Base-by-base conservation (phyloP, 1,139 yeast genomes). In the Wickerhamomyces sp. region DNA sequence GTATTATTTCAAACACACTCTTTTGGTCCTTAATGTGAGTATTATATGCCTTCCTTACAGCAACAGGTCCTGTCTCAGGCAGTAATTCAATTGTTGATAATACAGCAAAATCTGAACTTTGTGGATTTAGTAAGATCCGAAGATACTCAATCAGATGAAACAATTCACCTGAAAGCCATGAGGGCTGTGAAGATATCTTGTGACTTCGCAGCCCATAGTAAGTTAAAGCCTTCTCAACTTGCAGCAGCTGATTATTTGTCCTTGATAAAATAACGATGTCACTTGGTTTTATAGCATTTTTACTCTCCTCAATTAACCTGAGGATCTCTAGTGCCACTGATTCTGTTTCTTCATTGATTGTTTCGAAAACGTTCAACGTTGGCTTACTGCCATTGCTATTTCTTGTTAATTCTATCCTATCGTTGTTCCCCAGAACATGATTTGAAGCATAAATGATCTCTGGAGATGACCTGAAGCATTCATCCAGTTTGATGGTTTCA, bases 381-480 rank as follows among this genome's bases (percentile, higher is more conserved):
- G 79, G 77, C 37, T 60, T 54, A 22, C 57, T 40, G 4, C 64
- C 51, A 17, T 25, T 14, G 3, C 33, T 41, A 1, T 35, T 32
- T 5, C 29, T 12, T 4, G 47, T 33, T 1, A 36, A 10, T 9
- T 48, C 44, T 3, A 33, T 32, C 9, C 36, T 20, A 8, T 42
- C 31, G n/a, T 38, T 39, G 7, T 36, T n/a, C n/a, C n/a, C 38
- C 3, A 70, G 45, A 2, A 69, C 35, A 3, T 48, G 56, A 6
- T 63, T 56, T 1, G 84, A 70, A 1, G 70, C 63, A 2, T 61
- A 48, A 22, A 78, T 56, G 4, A 81, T 68, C 40, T 76, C 78
- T 0, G 82, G 79, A 0, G 85, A 68, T 29, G 78, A 70, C 45
- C 90, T 60, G 49, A 81, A 82, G 10, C 79, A 70, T 46, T 78